Percentiles rank a stretch among this genome's conserved stretches.
Conservation (phyloP, 352 stramenopile species). For the Phytopythium delawarense region DNA sequence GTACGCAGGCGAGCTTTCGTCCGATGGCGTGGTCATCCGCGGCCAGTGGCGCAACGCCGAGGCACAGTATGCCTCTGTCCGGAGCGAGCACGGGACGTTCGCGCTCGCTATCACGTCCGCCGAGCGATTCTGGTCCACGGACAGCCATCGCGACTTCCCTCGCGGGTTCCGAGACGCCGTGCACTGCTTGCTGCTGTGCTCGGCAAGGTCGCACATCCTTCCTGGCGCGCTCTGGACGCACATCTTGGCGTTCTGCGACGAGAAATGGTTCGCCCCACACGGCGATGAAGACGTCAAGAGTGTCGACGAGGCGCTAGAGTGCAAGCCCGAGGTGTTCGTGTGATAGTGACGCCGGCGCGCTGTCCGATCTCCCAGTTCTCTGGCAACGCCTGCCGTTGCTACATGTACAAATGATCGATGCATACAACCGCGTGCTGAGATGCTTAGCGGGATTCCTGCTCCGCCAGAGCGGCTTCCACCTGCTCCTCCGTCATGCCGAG, state of each 20-base stretch:
- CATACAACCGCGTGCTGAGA: not conserved
- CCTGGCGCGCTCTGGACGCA: constrained; percentile 43
- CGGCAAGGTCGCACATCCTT: constrained; percentile 31
- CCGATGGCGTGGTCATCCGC: constrained; percentile 34
- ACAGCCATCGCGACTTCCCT: constrained; percentile 44
- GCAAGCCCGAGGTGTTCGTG: not conserved
- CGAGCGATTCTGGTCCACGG: constrained; percentile 37
- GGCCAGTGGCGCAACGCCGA: constrained; percentile 52
- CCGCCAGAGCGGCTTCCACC: not conserved
- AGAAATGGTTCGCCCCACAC: constrained; percentile 38
- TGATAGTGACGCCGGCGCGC: not conserved
- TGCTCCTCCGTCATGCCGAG: not conserved
- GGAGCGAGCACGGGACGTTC: constrained; percentile 56
- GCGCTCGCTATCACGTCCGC: constrained; percentile 40
- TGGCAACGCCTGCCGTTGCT: too few species aligned
- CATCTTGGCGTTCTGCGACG: constrained; percentile 52
- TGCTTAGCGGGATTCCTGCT: not conserved
- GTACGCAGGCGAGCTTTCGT: constrained; percentile 35
- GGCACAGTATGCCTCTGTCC: constrained; percentile 14
- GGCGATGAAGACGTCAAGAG: not conserved
- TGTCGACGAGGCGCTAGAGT: not conserved
- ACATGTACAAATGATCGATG: too few species aligned
- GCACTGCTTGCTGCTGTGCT: constrained; percentile 42
- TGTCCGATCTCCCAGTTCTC: not conserved
- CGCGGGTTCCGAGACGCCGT: constrained; percentile 31